A percentile compares a stretch with the other conserved stretches of the same genome.
These are phyloP conservation scores for Clitoria ternatea DNA, from an alignment of 306 rosid genomes.

Conservation along the genomic window DNA sequence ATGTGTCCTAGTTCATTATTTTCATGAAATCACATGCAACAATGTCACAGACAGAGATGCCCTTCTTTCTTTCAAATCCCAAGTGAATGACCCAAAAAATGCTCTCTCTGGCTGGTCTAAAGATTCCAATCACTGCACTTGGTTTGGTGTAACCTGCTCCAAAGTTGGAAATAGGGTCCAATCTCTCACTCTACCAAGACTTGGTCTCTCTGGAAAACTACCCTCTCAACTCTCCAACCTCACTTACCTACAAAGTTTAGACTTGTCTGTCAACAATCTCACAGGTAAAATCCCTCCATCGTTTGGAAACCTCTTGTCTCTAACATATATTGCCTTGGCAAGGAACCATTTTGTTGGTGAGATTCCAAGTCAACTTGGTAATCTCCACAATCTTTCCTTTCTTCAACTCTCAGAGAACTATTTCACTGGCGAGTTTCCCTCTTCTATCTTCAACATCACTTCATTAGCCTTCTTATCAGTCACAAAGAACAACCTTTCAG, in stretches of 20 bases:
- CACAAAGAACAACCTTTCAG: conserved; percentile 18
- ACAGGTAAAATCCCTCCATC: conserved; percentile 35
- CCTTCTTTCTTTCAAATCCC: conserved; percentile 33
- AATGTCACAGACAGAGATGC: conserved; percentile 9
- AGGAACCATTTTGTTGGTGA: conserved; percentile 24
- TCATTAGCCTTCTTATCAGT: conserved; percentile 27
- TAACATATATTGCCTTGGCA: conserved; percentile 22
- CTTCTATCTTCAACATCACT: conserved; percentile 31
- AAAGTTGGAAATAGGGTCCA: conserved; percentile 23
- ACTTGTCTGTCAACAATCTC: conserved; percentile 33
- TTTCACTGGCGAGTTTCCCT: conserved; percentile 35
- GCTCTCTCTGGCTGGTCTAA: neutral
- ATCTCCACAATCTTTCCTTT: conserved; percentile 1
- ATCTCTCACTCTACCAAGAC: conserved; percentile 25
- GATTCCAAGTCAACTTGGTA: conserved; percentile 34
- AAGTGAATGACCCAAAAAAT: conserved; percentile 27
- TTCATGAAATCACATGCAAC: conserved; percentile 1
- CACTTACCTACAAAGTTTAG: conserved; percentile 20
- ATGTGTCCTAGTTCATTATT: neutral
- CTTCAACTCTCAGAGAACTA: conserved; percentile 34
- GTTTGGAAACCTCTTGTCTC: conserved; percentile 30
- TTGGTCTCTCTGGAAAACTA: conserved; percentile 27
- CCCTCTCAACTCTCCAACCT: conserved; percentile 27
- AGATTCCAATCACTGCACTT: conserved; percentile 30
- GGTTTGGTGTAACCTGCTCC: conserved; percentile 38